Evolutionary conservation across 257 asterid species (phyloP).

Genomic region (Rauvolfia tetraphylla): DNA sequence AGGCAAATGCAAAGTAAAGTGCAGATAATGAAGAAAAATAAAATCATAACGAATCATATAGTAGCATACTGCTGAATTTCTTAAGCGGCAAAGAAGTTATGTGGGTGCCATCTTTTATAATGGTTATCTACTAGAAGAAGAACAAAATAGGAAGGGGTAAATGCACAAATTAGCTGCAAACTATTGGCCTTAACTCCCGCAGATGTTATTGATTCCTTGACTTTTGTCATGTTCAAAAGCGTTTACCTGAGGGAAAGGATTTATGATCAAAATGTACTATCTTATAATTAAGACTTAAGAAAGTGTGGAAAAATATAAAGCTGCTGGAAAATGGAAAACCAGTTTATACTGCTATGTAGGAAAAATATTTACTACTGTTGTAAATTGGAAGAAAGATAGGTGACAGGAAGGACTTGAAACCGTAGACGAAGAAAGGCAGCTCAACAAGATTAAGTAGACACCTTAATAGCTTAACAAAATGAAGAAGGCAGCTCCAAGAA

Average conservation of each 20-base stretch:
- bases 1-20: conserved; percentile 6
- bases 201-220: not conserved
- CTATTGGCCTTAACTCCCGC: not conserved
- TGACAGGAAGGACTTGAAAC: not conserved
- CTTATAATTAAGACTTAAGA: not conserved
- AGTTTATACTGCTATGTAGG: too few relatives aligned
- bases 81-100: not conserved
- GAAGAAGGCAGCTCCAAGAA: too few relatives aligned
- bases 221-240: not conserved
- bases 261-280: not conserved
- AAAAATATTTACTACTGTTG: too few relatives aligned
- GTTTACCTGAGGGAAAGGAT: not conserved
- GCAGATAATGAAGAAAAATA: conserved; percentile 3
- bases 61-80: conserved; percentile 1
- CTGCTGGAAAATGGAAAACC: not conserved
- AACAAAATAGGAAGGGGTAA: not conserved
- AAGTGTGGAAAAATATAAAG: not conserved
- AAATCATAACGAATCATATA: conserved; percentile 3
- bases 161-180: not conserved
- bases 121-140: not conserved
- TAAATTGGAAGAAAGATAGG: not conserved
- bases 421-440: not conserved
- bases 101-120: not conserved
- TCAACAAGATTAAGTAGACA: too few relatives aligned
- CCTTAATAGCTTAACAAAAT: too few relatives aligned